Base-by-base conservation (phyloP, 2,329 filamentous ascomycete species). In the Diplodia intermedia region DNA sequence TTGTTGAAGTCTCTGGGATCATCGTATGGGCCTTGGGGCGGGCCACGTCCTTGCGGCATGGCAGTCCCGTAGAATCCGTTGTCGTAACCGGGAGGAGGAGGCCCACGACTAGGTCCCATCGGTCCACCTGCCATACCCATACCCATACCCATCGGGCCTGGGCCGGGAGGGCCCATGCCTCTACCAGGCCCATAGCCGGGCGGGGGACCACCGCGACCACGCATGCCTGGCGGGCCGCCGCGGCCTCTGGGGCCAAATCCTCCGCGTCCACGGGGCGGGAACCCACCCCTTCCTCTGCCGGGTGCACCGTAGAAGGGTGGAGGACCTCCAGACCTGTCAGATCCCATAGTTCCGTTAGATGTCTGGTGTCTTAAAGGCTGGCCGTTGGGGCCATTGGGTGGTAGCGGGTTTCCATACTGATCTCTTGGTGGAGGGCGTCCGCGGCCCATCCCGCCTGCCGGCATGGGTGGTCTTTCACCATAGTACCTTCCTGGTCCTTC, bases 341-440 rank as follows among this genome's bases (percentile, higher is more conserved):
- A 72, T 33, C 75, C 76, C 63, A 72, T 71, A 68, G 86, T 85
- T 9, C 73, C 71, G 40, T 69, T 68, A 23, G 61, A 54, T n/a
- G 71, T 72, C 47, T 78, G 77, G 72, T 78, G 77, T 70, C 73
- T 52, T 53, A 66, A 20, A 63, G 83, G 79, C 47, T 78, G 76
- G 3, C 78, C 82, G 70, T 84, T 86, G 14, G 80, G 81, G 68
- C 79, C 78, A 36, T 79, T 76, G 14, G 77, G 81, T 18, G 60
- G 60, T 15, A 63, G 50, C 52, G 81, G 80, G 73, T 90, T 91
- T 53, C 89, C 89, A 71, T 90, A 92, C 70, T 88, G 87, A 71
- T 93, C 90, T 69, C 82, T 76, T 33, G 79, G 81, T 54, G 43
- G 43, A 47, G 18, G 18, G 18, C 73, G 68, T 43, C 73, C 68